Evolutionary conservation across 2,329 filamentous ascomycete species (phyloP).

Genomic region (Aaosphaeria arxii): DNA sequence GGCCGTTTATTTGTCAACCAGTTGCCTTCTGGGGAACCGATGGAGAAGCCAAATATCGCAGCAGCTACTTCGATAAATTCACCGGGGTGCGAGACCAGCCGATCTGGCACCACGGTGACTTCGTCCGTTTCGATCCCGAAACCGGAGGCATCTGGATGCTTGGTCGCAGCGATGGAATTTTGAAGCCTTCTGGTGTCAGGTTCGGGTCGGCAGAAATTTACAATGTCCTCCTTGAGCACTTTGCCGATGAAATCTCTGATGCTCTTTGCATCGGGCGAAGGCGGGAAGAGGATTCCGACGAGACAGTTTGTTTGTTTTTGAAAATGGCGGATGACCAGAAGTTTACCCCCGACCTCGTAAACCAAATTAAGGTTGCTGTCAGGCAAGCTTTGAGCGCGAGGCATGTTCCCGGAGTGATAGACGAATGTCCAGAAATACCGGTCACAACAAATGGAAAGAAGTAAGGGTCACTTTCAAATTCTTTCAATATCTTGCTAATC

Average conservation of each 20-base stretch:
- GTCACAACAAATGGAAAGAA: constrained; percentile 96
- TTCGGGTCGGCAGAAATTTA: constrained; percentile 97
- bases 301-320: constrained; percentile 85
- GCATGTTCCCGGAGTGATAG: constrained; percentile 82
- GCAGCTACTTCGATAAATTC: constrained; percentile 87
- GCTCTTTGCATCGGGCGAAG: constrained; percentile 83
- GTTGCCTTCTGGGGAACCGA: constrained; percentile 79
- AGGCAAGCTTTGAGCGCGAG: constrained; percentile 78
- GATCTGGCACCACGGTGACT: constrained; percentile 95
- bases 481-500: neutral
- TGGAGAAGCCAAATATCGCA: constrained; percentile 73
- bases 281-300: constrained; percentile 68
- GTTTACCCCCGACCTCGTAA: constrained; percentile 61
- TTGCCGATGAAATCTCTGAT: constrained; percentile 74
- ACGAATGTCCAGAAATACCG: constrained; percentile 82
- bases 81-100: constrained; percentile 39
- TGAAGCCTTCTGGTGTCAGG: constrained; percentile 87
- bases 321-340: constrained; percentile 63
- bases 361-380: constrained; percentile 65
- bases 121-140: constrained; percentile 67
- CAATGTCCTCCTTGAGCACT: constrained; percentile 84
- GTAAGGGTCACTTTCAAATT: constrained; percentile 46
- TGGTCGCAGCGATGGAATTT: constrained; percentile 83
- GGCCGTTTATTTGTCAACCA: constrained; percentile 87
- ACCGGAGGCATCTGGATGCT: constrained; percentile 87